Evolutionary conservation across 1,284 basidiomycete genomes (phyloP), one percentile per base, ranked within the genome.

Genomic region (Puccinia hordei): DNA sequence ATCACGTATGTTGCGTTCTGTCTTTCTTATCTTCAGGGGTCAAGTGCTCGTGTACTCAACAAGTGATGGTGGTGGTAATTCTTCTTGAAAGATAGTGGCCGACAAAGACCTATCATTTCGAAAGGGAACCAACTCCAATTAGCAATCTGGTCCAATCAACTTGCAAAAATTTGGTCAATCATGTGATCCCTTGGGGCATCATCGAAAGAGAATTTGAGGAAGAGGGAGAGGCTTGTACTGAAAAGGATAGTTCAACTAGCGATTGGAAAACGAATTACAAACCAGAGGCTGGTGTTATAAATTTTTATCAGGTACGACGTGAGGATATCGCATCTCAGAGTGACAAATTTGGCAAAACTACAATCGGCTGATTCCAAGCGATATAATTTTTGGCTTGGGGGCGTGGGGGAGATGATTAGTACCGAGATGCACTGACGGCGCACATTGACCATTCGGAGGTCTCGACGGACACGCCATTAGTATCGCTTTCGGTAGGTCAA

Each of bases 391-490:
- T 41, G n/a, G 8, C 41, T 15, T 49, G 46, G 46, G 13, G n/a
- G n/a, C n/a, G n/a, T n/a, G n/a, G 13, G 8, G 46, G 17, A 3
- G 3, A 38, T 63, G 8, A n/a, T 27, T 59, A 78, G 75, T 69
- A 68, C 51, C 63, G 65, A 51, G 75, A 78, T 57, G 65, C 75
- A 24, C 38, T 78, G 49, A 78, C 75, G 17, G 75, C 63, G 24
- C 75, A 78, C 49, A 65, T 78, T 22, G 75, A 78, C 65, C 75
- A 78, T 38, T 78, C 75, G 35, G 75, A 78, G 30, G 65, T 78
- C 33, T 69, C 49, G 27, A 44, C 63, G 33, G 65, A 78, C 22
- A 51, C 59, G 30, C 75, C 75, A 38, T 38, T 78, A 27, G 75
- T 78, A 8, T 78, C 75, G 12, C 27, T 78, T n/a, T 78, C 75